Percentiles rank a stretch among this genome's conserved stretches.
These are phyloP conservation scores for Pichia scutulata DNA, from an alignment of 805 yeast genomes.

Conservation along the genomic window DNA sequence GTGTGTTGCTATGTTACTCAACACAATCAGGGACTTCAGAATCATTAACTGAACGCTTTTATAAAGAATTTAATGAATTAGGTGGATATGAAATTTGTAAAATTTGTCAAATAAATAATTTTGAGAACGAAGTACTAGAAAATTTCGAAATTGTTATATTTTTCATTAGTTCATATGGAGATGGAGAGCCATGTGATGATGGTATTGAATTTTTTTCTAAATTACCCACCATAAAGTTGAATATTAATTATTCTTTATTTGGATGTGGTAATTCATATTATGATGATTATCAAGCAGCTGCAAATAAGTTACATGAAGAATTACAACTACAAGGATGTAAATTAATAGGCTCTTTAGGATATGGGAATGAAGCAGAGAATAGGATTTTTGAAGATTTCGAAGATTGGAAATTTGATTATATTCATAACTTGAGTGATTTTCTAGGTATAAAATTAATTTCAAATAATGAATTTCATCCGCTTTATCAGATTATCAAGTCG, in stretches of 20 bases:
- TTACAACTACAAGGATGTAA: constrained; percentile 55
- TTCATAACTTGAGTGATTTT: constrained; percentile 28
- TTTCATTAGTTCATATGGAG: constrained; percentile 87
- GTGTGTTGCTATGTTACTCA: constrained; percentile 58
- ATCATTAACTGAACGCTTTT: constrained; percentile 50
- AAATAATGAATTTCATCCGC: constrained; percentile 47
- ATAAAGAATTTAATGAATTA: constrained; percentile 19
- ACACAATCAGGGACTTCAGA: constrained; percentile 96
- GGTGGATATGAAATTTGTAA: background rate
- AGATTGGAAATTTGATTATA: constrained; percentile 80
- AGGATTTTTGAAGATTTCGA: constrained; percentile 85
- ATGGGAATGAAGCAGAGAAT: constrained; percentile 89
- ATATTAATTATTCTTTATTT: constrained; percentile 56
- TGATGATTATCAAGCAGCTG: constrained; percentile 78
- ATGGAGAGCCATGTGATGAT: constrained; percentile 94
- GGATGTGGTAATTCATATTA: constrained; percentile 92
- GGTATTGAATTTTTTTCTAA: constrained; percentile 52
- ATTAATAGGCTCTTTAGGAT: constrained; percentile 59
- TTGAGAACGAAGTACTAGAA: background rate
- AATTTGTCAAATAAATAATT: background rate
- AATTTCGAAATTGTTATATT: constrained; percentile 31
- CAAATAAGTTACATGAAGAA: constrained; percentile 46
- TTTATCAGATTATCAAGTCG: constrained; percentile 33
- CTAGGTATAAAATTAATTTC: constrained; percentile 1
- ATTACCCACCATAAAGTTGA: constrained; percentile 31